Conservation (phyloP, 768 basidiomycete species). For the Pilatotrama ljubarskyi region DNA sequence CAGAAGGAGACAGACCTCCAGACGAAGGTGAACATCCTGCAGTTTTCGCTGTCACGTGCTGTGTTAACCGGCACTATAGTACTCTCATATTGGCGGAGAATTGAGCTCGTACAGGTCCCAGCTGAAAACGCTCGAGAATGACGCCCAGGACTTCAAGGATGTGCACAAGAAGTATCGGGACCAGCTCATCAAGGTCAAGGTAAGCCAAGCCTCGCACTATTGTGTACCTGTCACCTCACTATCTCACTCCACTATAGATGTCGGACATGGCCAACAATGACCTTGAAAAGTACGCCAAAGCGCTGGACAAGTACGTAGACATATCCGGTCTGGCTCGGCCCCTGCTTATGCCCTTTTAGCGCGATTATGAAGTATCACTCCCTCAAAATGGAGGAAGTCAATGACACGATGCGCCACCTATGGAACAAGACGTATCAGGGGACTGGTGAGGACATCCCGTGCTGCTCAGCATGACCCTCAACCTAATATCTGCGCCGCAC, state of each 20-base stretch:
- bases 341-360: slow-evolving; percentile 43
- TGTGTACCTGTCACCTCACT: background rate
- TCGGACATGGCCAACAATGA: slow-evolving; percentile 98
- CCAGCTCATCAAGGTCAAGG: slow-evolving; percentile 94
- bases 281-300: slow-evolving; percentile 96
- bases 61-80: slow-evolving; percentile 44
- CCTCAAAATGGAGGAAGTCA: slow-evolving; percentile 99
- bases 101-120: slow-evolving; percentile 71
- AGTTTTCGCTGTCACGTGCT: background rate
- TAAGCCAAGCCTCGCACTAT: slow-evolving; percentile 32
- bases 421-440: slow-evolving; percentile 99
- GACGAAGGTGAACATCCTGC: slow-evolving; percentile 50
- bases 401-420: slow-evolving; percentile 93
- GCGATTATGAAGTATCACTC: slow-evolving; percentile 99
- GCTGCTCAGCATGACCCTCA: background rate
- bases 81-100: slow-evolving; percentile 81
- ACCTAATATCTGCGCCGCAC: slow-evolving; percentile 3
- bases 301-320: slow-evolving; percentile 82
- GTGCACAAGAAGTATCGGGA: slow-evolving; percentile 84
- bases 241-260: slow-evolving; percentile 52
- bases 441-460: slow-evolving; percentile 60
- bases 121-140: slow-evolving; percentile 61
- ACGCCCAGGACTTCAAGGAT: slow-evolving; percentile 84
- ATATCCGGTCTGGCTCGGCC: background rate
- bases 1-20: slow-evolving; percentile 72